These are phyloP conservation scores for Taphrina populina DNA, from an alignment of 1,139 yeast species.

Conservation along the genomic window DNA sequence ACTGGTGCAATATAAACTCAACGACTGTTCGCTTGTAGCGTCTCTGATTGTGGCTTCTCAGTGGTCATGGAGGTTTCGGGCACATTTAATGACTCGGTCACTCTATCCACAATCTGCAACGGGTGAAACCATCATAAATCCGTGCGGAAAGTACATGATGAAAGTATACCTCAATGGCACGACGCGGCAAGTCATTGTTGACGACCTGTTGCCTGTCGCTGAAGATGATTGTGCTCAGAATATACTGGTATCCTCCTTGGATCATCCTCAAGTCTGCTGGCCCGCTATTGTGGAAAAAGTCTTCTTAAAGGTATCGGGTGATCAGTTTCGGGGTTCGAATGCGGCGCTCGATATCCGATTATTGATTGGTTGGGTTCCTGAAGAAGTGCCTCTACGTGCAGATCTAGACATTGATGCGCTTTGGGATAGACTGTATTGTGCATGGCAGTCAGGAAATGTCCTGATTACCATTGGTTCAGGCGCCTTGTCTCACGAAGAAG, in stretches of 20 bases:
- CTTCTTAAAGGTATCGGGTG: conserved; percentile 62
- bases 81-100: conserved; percentile 37
- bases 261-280: conserved; percentile 53
- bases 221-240: conserved; percentile 36
- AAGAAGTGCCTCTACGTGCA: conserved; percentile 50
- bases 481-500: conserved; percentile 48
- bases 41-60: conserved; percentile 53
- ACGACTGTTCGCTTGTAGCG: conserved; percentile 78
- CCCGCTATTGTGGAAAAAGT: conserved; percentile 80
- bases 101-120: conserved; percentile 41
- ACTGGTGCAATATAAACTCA: conserved; percentile 57
- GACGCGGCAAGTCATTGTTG: conserved; percentile 45
- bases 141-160: conserved; percentile 48
- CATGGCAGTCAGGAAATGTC: conserved; percentile 47
- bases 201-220: conserved; percentile 40
- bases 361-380: conserved; percentile 74
- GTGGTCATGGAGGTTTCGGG: conserved; percentile 1
- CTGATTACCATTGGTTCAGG: conserved; percentile 73
- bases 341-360: conserved; percentile 70
- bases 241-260: conserved; percentile 49
- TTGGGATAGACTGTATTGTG: conserved; percentile 46
- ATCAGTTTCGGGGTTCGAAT: conserved; percentile 71
- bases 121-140: conserved; percentile 39
- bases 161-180: conserved; percentile 61
- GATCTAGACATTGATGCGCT: conserved; percentile 42